Evolutionary conservation across 2,329 filamentous ascomycete species (phyloP).

Genomic region (Sclerotinia minor): DNA sequence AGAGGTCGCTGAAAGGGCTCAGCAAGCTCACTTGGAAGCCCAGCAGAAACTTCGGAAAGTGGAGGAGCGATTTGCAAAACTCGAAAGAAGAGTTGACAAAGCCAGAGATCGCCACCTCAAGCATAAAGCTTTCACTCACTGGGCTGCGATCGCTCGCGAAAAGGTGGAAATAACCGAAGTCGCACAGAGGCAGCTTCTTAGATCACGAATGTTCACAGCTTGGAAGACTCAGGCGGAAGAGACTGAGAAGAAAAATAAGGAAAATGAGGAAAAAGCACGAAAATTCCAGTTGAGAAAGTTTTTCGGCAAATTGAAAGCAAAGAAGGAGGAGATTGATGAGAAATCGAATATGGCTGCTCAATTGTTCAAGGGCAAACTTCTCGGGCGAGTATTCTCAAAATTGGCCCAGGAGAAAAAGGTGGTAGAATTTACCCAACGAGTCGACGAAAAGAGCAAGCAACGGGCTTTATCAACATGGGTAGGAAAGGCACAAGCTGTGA

Average conservation of each 20-base stretch:
- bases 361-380: conserved; percentile 39
- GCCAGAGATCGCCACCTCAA: conserved; percentile 66
- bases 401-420: conserved; percentile 44
- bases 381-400: conserved; percentile 37
- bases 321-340: conserved; percentile 33
- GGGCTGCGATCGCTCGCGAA: conserved; percentile 65
- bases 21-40: conserved; percentile 9
- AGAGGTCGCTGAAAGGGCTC: conserved; percentile 9
- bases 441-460: conserved; percentile 29
- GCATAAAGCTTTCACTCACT: conserved; percentile 65
- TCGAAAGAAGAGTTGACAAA: conserved; percentile 60
- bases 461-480: conserved; percentile 35
- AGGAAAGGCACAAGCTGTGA: conserved; percentile 27
- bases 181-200: conserved; percentile 69
- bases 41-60: conserved; percentile 43
- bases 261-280: conserved; percentile 47
- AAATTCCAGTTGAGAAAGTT: conserved; percentile 56
- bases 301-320: conserved; percentile 49
- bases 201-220: conserved; percentile 66
- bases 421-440: conserved; percentile 31
- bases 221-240: conserved; percentile 63
- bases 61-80: conserved; percentile 53
- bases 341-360: conserved; percentile 38
- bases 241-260: conserved; percentile 46
- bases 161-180: conserved; percentile 65